Conservation (phyloP, 164 flowering plant species). For the Paratinospora sagittata region DNA sequence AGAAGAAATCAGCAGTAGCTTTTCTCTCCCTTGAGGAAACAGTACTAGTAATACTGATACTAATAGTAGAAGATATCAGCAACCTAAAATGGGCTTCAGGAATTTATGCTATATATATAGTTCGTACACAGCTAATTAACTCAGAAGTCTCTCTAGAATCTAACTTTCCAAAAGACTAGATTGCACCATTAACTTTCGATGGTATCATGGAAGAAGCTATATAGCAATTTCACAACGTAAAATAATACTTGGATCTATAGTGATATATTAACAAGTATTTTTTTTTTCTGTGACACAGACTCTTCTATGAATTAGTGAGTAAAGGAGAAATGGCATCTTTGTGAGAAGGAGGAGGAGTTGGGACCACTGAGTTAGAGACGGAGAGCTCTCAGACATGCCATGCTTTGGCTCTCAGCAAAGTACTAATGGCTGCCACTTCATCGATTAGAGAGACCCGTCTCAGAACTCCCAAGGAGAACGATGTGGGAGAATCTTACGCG, state of each 20-base stretch:
- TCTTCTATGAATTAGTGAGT: not conserved
- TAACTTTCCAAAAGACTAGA: no score
- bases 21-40: not conserved
- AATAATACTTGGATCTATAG: no score
- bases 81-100: not conserved
- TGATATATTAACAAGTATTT: no score
- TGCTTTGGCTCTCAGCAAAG: not conserved
- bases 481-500: not conserved
- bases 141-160: no score
- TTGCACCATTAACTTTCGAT: no score
- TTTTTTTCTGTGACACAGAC: not conserved
- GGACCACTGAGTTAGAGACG: not conserved
- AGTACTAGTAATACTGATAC: not conserved
- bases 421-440: conserved; percentile 5
- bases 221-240: no score
- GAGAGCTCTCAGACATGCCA: conserved; percentile 4
- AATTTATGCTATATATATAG: no score
- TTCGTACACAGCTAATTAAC: no score
- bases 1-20: not conserved
- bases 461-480: not conserved
- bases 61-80: not conserved
- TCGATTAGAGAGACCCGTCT: conserved; percentile 1
- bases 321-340: not conserved
- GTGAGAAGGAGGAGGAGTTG: not conserved
- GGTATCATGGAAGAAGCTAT: no score